These are phyloP conservation scores for Salix brachista DNA, from an alignment of 345 rosid genomes.

Conservation along the genomic window DNA sequence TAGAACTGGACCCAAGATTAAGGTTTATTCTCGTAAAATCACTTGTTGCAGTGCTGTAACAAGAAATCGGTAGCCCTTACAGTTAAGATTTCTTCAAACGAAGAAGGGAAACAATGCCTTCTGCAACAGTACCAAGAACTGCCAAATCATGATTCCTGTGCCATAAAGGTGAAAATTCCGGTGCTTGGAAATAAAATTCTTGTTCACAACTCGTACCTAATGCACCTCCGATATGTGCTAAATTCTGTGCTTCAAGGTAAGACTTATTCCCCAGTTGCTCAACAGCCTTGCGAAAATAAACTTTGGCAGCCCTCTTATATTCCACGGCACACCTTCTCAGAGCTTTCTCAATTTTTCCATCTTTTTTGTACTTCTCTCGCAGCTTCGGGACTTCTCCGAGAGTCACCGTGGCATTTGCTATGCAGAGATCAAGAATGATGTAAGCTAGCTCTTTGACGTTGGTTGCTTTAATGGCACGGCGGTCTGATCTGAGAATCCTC, in stretches of 20 bases:
- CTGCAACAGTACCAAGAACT: constrained; percentile 1
- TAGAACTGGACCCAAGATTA: no score
- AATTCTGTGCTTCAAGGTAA: neutral
- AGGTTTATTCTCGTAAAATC: neutral
- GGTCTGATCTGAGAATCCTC: constrained; percentile 5
- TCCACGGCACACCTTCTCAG: neutral
- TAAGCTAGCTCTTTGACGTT: neutral
- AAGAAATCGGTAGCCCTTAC: neutral
- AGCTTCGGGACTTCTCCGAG: neutral
- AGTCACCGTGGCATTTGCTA: neutral
- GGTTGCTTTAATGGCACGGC: neutral
- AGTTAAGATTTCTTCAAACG: neutral
- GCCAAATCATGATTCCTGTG: neutral
- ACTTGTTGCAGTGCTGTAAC: no score
- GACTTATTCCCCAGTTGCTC: neutral
- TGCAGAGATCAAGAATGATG: constrained; percentile 5
- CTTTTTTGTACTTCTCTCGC: neutral
- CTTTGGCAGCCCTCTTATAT: neutral
- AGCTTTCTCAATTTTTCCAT: neutral
- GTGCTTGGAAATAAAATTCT: constrained; percentile 6
- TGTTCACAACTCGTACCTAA: constrained; percentile 1
- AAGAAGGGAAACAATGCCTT: constrained; percentile 7
- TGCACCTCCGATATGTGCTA: constrained; percentile 2
- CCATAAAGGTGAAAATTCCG: neutral
- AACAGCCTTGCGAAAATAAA: neutral